A percentile compares a stretch with the other conserved stretches of the same genome.
These are phyloP conservation scores for Auxenochlorella pyrenoidosa DNA, from an alignment of 139 green algal genomes.

Conservation along the genomic window DNA sequence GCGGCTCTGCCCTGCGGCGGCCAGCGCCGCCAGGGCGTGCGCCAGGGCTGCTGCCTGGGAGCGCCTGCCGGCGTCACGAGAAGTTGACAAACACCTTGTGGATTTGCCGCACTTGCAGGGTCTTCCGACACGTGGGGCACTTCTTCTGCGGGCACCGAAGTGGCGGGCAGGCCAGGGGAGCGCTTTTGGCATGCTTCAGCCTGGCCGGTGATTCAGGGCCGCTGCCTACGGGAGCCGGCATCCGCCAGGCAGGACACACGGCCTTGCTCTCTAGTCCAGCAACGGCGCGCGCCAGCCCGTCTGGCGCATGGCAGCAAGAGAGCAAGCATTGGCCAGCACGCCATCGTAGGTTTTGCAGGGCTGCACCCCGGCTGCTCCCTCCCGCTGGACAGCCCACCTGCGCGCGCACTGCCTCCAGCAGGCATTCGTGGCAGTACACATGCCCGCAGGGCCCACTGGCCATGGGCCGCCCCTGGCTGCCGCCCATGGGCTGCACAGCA, in stretches of 20 bases:
- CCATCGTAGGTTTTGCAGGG: background rate
- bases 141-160: constrained; percentile 53
- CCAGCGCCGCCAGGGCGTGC: background rate
- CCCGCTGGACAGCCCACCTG: background rate
- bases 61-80: background rate
- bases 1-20: no score
- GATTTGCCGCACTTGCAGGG: constrained; percentile 43
- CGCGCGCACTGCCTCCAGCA: constrained; percentile 41
- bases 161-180: background rate
- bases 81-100: constrained; percentile 49
- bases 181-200: no score
- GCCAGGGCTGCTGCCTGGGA: no score
- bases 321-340: no score
- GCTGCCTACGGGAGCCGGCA: background rate
- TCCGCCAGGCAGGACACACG: background rate
- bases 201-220: no score
- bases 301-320: no score
- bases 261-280: no score
- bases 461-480: constrained; percentile 34
- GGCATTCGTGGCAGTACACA: constrained; percentile 66
- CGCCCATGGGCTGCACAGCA: constrained; percentile 47
- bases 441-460: constrained; percentile 59
- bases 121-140: constrained; percentile 68
- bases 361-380: no score
- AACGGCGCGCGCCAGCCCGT: no score